These are phyloP conservation scores for Phytophthora pseudosyringae DNA, from an alignment of 352 stramenopile species.

Conservation along the genomic window DNA sequence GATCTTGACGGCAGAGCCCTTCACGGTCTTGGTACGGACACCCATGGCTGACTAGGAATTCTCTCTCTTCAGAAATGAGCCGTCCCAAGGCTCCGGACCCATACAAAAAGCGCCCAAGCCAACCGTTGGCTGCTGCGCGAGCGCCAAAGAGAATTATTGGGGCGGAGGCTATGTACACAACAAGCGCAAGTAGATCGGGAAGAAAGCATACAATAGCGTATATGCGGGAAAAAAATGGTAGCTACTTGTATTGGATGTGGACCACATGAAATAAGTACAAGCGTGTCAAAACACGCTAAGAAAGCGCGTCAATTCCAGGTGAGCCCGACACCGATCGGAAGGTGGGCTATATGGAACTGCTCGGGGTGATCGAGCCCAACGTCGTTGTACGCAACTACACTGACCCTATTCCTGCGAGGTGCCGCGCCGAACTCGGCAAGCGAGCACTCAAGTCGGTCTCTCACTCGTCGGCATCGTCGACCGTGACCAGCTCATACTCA, in stretches of 20 bases:
- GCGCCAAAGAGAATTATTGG: constrained; percentile 13
- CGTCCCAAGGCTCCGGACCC: too few relatives aligned
- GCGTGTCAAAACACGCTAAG: constrained; percentile 20
- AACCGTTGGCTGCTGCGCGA: constrained; percentile 26
- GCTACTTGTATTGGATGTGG: constrained; percentile 8
- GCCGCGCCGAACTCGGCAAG: constrained; percentile 12
- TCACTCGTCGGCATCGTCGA: constrained; percentile 67
- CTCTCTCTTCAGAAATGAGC: constrained; percentile 49
- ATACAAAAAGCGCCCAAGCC: constrained; percentile 3
- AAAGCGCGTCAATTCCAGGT: constrained; percentile 1
- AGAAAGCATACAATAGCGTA: constrained; percentile 12
- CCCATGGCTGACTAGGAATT: constrained; percentile 86
- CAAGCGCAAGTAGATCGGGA: too few relatives aligned
- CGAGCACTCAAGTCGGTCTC: constrained; percentile 3
- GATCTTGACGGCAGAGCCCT: constrained; percentile 99
- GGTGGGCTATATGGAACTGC: constrained; percentile 20
- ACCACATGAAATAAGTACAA: constrained; percentile 8
- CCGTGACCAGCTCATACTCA: constrained; percentile 88
- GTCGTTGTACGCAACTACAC: constrained; percentile 36
- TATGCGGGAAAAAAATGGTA: constrained; percentile 23
- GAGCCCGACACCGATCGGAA: constrained; percentile 6
- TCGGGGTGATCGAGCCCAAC: constrained; percentile 23
- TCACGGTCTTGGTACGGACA: constrained; percentile 99
- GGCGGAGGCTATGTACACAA: not conserved
- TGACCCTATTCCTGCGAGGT: constrained; percentile 26